Percentiles rank a stretch among this genome's conserved stretches.
These are phyloP conservation scores for Hypomontagnella submonticulosa DNA, from an alignment of 495 filamentous ascomycete genomes.

Conservation along the genomic window DNA sequence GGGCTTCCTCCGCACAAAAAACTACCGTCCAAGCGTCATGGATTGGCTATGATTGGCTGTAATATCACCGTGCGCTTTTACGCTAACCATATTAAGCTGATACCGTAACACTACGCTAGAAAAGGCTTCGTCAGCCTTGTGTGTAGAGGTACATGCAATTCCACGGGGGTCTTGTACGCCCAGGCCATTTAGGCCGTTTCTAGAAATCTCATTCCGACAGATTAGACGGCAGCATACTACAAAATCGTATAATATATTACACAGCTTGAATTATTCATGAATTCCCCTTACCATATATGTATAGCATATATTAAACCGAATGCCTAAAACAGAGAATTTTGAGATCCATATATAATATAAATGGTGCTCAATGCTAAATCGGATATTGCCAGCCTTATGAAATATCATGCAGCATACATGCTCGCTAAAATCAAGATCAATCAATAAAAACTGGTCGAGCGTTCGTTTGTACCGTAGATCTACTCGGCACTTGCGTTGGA, in stretches of 20 bases:
- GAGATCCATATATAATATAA: background rate
- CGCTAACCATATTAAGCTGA: background rate
- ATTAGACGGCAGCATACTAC: too few relatives aligned
- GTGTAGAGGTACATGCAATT: background rate
- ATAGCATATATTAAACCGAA: too few relatives aligned
- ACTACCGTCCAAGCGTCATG: conserved; percentile 39
- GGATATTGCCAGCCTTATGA: background rate
- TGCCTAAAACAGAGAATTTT: too few relatives aligned
- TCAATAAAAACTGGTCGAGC: conserved; percentile 22
- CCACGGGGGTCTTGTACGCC: too few relatives aligned
- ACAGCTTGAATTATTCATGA: too few relatives aligned
- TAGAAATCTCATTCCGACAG: too few relatives aligned
- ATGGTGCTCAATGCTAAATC: background rate
- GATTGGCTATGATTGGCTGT: conserved; percentile 28
- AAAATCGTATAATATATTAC: too few relatives aligned
- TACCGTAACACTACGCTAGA: conserved; percentile 14
- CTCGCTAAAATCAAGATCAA: conserved; percentile 15
- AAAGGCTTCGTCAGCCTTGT: conserved; percentile 24
- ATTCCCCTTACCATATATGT: too few relatives aligned
- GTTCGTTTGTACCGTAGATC: conserved; percentile 36
- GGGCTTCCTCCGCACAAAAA: conserved; percentile 36
- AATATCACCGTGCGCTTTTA: conserved; percentile 20
- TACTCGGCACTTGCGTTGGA: conserved; percentile 32
- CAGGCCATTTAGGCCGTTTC: too few relatives aligned
- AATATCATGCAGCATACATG: background rate